phyloP scores from a whole-genome alignment of 1,284 basidiomycete genomes.

The Moesziomyces antarcticus region DNA sequence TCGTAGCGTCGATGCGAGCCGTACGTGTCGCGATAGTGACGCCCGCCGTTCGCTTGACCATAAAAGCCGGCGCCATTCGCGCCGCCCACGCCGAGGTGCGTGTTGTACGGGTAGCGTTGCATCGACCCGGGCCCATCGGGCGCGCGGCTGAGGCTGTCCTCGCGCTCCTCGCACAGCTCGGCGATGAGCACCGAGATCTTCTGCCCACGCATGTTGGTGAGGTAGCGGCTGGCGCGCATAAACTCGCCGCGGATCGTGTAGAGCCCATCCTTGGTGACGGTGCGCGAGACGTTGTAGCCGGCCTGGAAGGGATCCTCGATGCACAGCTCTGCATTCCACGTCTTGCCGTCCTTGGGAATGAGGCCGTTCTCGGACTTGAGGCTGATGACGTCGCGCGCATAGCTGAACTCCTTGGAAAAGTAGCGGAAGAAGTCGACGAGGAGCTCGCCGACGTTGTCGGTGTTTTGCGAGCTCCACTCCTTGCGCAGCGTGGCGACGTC shows the following conservation, averaged over 20 bases:
- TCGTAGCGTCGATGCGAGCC: conserved; percentile 45
- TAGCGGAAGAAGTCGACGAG: conserved; percentile 98
- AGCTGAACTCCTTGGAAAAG: conserved; percentile 91
- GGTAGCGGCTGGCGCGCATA: conserved; percentile 85
- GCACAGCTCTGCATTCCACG: conserved; percentile 83
- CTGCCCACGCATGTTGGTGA: conserved; percentile 53
- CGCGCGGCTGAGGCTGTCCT: conserved; percentile 63
- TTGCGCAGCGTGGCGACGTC: conserved; percentile 90
- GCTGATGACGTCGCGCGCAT: conserved; percentile 89
- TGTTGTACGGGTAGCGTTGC: conserved; percentile 30
- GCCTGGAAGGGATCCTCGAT: conserved; percentile 92
- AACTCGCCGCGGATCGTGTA: conserved; percentile 98
- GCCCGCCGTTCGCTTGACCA: conserved; percentile 14
- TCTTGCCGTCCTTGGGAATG: conserved; percentile 88
- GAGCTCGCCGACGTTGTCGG: conserved; percentile 92
- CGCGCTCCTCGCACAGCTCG: conserved; percentile 66
- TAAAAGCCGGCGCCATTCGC: conserved; percentile 25
- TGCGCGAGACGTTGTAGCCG: conserved; percentile 94
- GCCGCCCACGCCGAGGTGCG: conserved; percentile 20
- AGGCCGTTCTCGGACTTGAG: conserved; percentile 81
- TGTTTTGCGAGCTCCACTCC: conserved; percentile 92
- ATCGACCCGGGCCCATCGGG: conserved; percentile 52
- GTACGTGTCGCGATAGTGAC: conserved; percentile 41
- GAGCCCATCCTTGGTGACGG: conserved; percentile 94
- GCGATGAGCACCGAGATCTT: conserved; percentile 57